phyloP scores from a whole-genome alignment of 345 rosid species.

The Carallia pectinifolia region DNA sequence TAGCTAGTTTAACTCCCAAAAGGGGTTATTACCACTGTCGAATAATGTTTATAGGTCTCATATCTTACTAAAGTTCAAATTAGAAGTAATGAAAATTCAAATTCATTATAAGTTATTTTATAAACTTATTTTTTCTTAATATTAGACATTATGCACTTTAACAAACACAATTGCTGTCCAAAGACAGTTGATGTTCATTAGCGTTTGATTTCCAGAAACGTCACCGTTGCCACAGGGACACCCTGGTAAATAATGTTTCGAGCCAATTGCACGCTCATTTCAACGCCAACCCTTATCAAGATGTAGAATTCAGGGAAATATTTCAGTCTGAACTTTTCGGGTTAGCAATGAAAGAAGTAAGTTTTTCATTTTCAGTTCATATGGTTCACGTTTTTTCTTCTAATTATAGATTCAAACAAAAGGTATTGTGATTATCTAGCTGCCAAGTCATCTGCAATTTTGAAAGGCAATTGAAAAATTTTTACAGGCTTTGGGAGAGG shows the following conservation, averaged over 20 bases:
- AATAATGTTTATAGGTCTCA: too few species aligned
- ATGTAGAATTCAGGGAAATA: slow-evolving; percentile 68
- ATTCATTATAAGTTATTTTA: too few species aligned
- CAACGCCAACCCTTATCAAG: slow-evolving; percentile 33
- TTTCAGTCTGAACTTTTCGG: slow-evolving; percentile 75
- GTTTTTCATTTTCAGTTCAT: not conserved
- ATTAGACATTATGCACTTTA: too few species aligned
- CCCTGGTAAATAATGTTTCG: slow-evolving; percentile 52
- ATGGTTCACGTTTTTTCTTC: not conserved
- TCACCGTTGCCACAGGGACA: slow-evolving; percentile 52
- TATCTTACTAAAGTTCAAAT: too few species aligned
- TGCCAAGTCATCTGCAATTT: not conserved
- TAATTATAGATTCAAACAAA: not conserved
- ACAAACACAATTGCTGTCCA: slow-evolving; percentile 12
- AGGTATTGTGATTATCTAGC: not conserved
- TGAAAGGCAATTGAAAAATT: slow-evolving; percentile 28
- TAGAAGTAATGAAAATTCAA: too few species aligned
- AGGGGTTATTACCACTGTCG: not conserved
- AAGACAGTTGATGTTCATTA: slow-evolving; percentile 26
- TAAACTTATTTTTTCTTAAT: too few species aligned
- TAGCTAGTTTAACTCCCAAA: not conserved
- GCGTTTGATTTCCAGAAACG: slow-evolving; percentile 42
- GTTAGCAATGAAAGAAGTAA: slow-evolving; percentile 45
- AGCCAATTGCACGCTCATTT: slow-evolving; percentile 40
- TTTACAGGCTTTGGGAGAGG: slow-evolving; percentile 63